phyloP scores from a whole-genome alignment of 768 basidiomycete species.

The Melanogaster broomeanus region DNA sequence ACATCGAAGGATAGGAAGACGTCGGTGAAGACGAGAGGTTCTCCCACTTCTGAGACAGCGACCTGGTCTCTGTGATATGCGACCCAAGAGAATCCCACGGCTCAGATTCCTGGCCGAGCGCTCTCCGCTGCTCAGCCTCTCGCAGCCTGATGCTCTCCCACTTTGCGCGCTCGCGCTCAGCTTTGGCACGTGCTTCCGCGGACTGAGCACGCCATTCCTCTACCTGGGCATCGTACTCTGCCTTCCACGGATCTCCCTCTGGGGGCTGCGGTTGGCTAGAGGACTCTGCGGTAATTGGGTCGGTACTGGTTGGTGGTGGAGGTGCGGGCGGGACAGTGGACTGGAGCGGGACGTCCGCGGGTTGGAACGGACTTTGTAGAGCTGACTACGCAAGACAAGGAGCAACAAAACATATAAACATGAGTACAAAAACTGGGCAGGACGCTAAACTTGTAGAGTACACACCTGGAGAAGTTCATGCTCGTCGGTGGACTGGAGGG shows the following conservation, averaged over 20 bases:
- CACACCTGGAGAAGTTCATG: slow-evolving; percentile 22
- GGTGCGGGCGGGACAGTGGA: slow-evolving; percentile 5
- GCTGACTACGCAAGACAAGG: slow-evolving; percentile 19
- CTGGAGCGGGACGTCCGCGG: slow-evolving; percentile 19
- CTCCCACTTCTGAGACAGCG: slow-evolving; percentile 68
- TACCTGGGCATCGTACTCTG: slow-evolving; percentile 68
- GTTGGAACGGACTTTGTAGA: slow-evolving; percentile 28
- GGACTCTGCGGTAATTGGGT: neutral
- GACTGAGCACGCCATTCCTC: slow-evolving; percentile 72
- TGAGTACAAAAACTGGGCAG: neutral
- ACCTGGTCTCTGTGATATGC: slow-evolving; percentile 26
- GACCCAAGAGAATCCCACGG: slow-evolving; percentile 25
- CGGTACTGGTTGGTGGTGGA: neutral
- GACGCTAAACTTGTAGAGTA: neutral
- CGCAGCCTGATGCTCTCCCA: slow-evolving; percentile 65
- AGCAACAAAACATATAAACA: neutral
- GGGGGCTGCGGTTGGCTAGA: neutral
- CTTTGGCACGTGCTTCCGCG: slow-evolving; percentile 71
- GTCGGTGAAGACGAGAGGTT: slow-evolving; percentile 60
- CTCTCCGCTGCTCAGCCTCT: slow-evolving; percentile 47
- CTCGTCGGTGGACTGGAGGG: slow-evolving; percentile 23
- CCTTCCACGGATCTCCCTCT: slow-evolving; percentile 58
- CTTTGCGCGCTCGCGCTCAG: slow-evolving; percentile 67
- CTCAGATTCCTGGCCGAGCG: slow-evolving; percentile 22
- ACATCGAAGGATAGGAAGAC: slow-evolving; percentile 78